phyloP scores from a whole-genome alignment of 2,329 filamentous ascomycete genomes.

The Byssothecium circinans region DNA sequence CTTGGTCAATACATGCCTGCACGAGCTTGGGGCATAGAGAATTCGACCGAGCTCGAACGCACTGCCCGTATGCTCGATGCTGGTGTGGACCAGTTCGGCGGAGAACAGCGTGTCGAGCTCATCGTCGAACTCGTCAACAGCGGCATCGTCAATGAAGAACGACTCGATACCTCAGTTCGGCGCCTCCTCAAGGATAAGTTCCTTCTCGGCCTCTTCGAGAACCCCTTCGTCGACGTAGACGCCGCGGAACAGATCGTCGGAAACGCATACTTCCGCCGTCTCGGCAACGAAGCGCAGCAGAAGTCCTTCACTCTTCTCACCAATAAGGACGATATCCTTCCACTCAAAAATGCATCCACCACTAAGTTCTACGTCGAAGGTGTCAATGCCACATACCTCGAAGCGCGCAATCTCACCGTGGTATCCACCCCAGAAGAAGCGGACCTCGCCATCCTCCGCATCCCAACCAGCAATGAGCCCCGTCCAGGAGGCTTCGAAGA shows the following conservation, averaged over 20 bases:
- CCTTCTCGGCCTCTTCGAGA: conserved; percentile 55
- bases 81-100: conserved; percentile 57
- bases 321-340: conserved; percentile 38
- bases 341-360: conserved; percentile 20
- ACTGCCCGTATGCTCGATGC: conserved; percentile 51
- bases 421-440: conserved; percentile 44
- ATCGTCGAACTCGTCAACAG: conserved; percentile 51
- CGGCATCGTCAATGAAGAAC: conserved; percentile 46
- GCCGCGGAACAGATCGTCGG: conserved; percentile 48
- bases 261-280: conserved; percentile 46
- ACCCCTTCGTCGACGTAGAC: conserved; percentile 53
- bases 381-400: conserved; percentile 37
- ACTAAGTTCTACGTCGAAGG: conserved; percentile 43
- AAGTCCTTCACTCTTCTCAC: conserved; percentile 42
- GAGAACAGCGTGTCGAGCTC: conserved; percentile 53
- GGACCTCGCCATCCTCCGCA: conserved; percentile 47
- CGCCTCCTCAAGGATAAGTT: conserved; percentile 56
- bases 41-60: conserved; percentile 48
- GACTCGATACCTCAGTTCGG: conserved; percentile 52
- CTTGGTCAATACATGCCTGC: conserved; percentile 51
- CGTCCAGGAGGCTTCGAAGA: conserved; percentile 48
- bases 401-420: conserved; percentile 34
- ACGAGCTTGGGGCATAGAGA: conserved; percentile 55
- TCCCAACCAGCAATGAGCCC: conserved; percentile 46
- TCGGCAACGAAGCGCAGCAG: conserved; percentile 44